Base-by-base conservation (phyloP, 2,329 filamentous ascomycete genomes). In the Akanthomyces muscarius region DNA sequence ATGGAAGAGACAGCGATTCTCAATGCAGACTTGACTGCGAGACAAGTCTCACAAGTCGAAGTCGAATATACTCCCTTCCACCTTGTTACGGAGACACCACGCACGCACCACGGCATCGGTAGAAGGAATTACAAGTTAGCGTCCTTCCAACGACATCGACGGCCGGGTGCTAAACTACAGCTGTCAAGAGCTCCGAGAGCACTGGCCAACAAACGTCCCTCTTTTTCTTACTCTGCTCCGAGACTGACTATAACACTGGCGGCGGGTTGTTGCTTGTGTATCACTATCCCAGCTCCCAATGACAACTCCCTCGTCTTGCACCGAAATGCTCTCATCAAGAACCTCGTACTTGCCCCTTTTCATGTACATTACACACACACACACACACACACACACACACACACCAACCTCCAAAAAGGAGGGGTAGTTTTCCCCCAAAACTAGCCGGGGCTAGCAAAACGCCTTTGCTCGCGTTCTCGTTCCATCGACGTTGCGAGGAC, bases 401-500 rank as follows among this genome's bases (percentile, higher is more conserved):
- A 41, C 38, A 41, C 38, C 38, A 41, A 14, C 25, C 48, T 33
- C 48, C 5, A 53, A 53, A 53, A 23, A 53, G 53, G 53, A 55
- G 38, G 53, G 36, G 53, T 55, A 6, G 10, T 33, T 33, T 47
- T 57, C 54, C n/a, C 54, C 25, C n/a, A n/a, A 47, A 41, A 47
- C n/a, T 44, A n/a, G n/a, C 11, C 18, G 50, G 30, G 10, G 11
- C n/a, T n/a, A 18, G 25, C 16, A 57, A 44, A 44, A 55, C 53
- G 53, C 38, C 47, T 59, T 28, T 51, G 56, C 47, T 59, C 56
- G 36, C 18, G 56, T 51, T 59, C 56, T 59, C 56, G 44, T 51
- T 36, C 55, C 47, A 58, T 58, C 55, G 55, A 38, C 30, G 14
- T 51, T 30, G 33, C 45, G 56, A 42, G 56, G 42, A 18, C 4